phyloP scores from a whole-genome alignment of 495 filamentous ascomycete genomes.

The Antarctomyces pellizariae region DNA sequence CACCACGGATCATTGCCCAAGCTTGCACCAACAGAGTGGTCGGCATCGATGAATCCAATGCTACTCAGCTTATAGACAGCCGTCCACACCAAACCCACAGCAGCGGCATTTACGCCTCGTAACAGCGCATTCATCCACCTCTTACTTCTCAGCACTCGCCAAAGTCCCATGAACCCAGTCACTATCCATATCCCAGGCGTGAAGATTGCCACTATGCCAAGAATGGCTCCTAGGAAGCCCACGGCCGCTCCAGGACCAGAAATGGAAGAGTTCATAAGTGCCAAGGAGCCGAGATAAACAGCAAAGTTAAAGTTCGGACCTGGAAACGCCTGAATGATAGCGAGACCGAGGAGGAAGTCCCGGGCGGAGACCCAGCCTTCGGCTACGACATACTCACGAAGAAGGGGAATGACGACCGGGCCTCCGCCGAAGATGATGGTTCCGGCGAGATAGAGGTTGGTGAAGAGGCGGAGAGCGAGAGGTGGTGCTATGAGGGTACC shows the following conservation, averaged over 20 bases:
- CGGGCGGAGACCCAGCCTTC: constrained; percentile 57
- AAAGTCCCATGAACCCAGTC: constrained; percentile 45
- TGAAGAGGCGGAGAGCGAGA: constrained; percentile 38
- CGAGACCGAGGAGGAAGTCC: constrained; percentile 65
- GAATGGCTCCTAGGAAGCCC: constrained; percentile 29
- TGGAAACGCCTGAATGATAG: constrained; percentile 63
- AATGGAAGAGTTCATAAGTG: constrained; percentile 17
- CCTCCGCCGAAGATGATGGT: constrained; percentile 79
- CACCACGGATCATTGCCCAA: constrained; percentile 51
- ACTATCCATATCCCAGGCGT: constrained; percentile 40
- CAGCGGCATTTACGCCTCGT: constrained; percentile 50
- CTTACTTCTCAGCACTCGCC: constrained; percentile 31
- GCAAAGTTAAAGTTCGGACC: constrained; percentile 82
- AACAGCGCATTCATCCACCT: constrained; percentile 31
- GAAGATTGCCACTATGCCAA: constrained; percentile 54
- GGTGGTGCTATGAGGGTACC: constrained; percentile 20
- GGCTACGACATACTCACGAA: constrained; percentile 58
- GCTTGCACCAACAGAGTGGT: constrained; percentile 28
- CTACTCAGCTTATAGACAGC: constrained; percentile 71
- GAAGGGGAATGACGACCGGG: constrained; percentile 62
- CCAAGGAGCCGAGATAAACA: constrained; percentile 48
- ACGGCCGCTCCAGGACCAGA: constrained; percentile 15
- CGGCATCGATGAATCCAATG: constrained; percentile 41
- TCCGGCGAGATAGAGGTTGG: constrained; percentile 69
- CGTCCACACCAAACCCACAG: constrained; percentile 60